Evolutionary conservation across 805 yeast genomes (phyloP).

Genomic region (Lachancea thermotolerans): DNA sequence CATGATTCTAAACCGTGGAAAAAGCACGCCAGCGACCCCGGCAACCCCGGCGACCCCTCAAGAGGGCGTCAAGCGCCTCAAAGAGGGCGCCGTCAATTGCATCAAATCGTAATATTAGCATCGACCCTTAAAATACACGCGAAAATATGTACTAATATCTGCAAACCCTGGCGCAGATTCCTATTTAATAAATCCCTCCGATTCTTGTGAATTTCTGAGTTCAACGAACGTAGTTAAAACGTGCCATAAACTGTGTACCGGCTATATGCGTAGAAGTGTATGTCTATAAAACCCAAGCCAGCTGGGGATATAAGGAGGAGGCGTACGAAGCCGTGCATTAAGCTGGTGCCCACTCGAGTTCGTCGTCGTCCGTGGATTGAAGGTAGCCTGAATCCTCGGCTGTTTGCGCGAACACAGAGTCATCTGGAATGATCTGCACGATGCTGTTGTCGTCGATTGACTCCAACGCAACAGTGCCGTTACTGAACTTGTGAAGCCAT

Average conservation of each 20-base stretch:
- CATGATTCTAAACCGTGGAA: constrained; percentile 87
- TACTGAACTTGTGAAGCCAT: neutral
- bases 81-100: constrained; percentile 72
- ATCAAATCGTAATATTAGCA: constrained; percentile 44
- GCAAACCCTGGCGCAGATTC: neutral
- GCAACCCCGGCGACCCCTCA: constrained; percentile 13
- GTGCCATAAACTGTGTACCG: too few species aligned
- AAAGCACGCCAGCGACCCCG: constrained; percentile 29
- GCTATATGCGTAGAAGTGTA: too few species aligned
- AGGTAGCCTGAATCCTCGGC: neutral
- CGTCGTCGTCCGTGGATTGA: neutral
- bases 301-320: neutral
- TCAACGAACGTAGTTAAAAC: too few species aligned
- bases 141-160: neutral
- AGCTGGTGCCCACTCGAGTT: neutral
- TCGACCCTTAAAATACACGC: neutral
- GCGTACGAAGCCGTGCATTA: neutral
- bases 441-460: neutral
- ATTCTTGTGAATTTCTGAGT: too few species aligned
- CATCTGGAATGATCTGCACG: neutral
- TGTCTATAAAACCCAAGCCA: neutral
- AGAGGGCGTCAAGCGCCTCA: constrained; percentile 41
- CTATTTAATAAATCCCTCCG: too few species aligned
- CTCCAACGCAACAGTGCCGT: neutral
- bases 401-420: neutral